Evolutionary conservation across 2,329 filamentous ascomycete species (phyloP).

Genomic region (Zelopaecilomyces penicillatus): DNA sequence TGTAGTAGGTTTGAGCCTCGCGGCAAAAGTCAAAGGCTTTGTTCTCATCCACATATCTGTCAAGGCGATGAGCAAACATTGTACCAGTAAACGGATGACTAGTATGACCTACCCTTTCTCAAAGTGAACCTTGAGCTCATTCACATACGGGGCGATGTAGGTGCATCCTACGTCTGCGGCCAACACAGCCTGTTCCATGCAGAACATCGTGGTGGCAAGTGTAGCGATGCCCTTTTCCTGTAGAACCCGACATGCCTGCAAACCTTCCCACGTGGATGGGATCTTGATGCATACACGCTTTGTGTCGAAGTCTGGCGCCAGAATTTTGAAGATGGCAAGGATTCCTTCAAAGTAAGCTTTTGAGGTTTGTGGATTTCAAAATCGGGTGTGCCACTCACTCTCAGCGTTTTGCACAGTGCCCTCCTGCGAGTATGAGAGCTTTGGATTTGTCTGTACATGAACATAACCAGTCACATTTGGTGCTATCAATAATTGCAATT

Average conservation of each 20-base stretch:
- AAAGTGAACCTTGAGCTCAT: conserved; percentile 56
- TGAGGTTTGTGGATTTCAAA: neutral
- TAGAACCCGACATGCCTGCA: conserved; percentile 48
- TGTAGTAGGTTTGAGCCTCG: conserved; percentile 45
- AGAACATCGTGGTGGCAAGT: conserved; percentile 55
- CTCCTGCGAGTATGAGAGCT: conserved; percentile 40
- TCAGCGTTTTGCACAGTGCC: conserved; percentile 43
- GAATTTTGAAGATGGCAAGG: conserved; percentile 34
- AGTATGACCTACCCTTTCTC: conserved; percentile 32
- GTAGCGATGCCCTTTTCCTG: conserved; percentile 47
- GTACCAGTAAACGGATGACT: neutral
- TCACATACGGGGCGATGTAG: conserved; percentile 59
- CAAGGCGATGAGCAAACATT: neutral
- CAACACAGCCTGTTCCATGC: conserved; percentile 49
- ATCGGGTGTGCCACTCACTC: conserved; percentile 27
- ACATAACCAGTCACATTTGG: conserved; percentile 42
- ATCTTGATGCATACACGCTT: conserved; percentile 55
- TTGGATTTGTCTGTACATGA: conserved; percentile 54
- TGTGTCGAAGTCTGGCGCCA: conserved; percentile 35
- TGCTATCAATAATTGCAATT: conserved; percentile 42
- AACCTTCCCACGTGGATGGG: conserved; percentile 53
- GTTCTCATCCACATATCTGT: conserved; percentile 38
- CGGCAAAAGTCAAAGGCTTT: conserved; percentile 43
- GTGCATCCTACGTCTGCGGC: conserved; percentile 49
- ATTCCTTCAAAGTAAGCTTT: conserved; percentile 32